A percentile compares a stretch with the other conserved stretches of the same genome.
Evolutionary conservation across 1,284 basidiomycete species (phyloP).

Genomic region (Mrakiaceae sp.): DNA sequence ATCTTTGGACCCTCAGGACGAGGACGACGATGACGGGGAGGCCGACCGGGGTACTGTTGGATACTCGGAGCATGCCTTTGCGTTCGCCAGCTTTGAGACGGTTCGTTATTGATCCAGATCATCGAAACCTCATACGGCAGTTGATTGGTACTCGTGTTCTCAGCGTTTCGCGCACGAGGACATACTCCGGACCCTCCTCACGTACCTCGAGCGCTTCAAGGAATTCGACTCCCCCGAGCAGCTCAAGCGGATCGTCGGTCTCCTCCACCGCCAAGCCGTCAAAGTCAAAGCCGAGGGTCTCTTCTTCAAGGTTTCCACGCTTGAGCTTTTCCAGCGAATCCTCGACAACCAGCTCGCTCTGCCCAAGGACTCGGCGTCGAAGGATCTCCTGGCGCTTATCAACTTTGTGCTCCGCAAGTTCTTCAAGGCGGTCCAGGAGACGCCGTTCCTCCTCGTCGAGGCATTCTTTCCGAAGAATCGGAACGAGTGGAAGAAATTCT

Average conservation of each 20-base stretch:
- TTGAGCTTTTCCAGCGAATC: conserved; percentile 72
- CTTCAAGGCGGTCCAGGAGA: conserved; percentile 73
- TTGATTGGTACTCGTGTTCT: neutral
- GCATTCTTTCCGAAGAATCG: conserved; percentile 82
- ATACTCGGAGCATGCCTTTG: conserved; percentile 73
- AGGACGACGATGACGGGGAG: conserved; percentile 41
- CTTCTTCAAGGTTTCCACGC: conserved; percentile 81
- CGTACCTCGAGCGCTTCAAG: conserved; percentile 67
- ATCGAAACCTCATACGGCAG: neutral
- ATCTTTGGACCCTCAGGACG: conserved; percentile 15
- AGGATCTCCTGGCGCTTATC: conserved; percentile 69
- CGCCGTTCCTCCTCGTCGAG: conserved; percentile 75
- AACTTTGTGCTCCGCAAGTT: conserved; percentile 77
- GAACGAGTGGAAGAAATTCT: conserved; percentile 70
- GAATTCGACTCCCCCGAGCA: conserved; percentile 66
- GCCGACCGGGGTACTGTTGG: conserved; percentile 44
- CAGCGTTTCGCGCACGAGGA: conserved; percentile 76
- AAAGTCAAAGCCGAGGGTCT: conserved; percentile 78
- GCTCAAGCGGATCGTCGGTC: conserved; percentile 71
- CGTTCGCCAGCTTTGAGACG: conserved; percentile 75
- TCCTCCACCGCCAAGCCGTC: conserved; percentile 80
- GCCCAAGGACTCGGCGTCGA: conserved; percentile 63
- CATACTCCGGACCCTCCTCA: conserved; percentile 66
- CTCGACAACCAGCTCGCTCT: conserved; percentile 62
- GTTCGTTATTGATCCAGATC: conserved; percentile 39